Evolutionary conservation across 2,329 filamentous ascomycete genomes (phyloP).

Genomic region (Cladophialophora carrionii): DNA sequence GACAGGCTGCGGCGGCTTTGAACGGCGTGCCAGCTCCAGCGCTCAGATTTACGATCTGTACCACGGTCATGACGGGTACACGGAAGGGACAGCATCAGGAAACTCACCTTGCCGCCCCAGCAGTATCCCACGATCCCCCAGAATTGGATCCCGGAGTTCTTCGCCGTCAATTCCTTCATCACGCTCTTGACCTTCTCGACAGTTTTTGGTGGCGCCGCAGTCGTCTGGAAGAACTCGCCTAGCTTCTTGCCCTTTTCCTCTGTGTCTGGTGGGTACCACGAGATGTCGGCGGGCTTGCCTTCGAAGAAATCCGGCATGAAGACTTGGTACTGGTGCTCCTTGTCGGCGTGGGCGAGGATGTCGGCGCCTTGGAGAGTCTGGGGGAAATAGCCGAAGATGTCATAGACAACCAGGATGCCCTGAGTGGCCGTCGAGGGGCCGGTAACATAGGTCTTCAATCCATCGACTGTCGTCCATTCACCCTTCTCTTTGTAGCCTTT

Average conservation of each 20-base stretch:
- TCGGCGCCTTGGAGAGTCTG: slow-evolving; percentile 67
- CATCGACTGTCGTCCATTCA: slow-evolving; percentile 61
- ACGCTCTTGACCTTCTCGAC: slow-evolving; percentile 60
- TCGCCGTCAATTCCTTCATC: slow-evolving; percentile 57
- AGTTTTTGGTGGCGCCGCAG: slow-evolving; percentile 62
- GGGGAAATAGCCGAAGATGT: slow-evolving; percentile 63
- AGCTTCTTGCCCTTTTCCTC: slow-evolving; percentile 64
- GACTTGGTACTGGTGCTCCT: slow-evolving; percentile 75
- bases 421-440: slow-evolving; percentile 59
- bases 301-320: slow-evolving; percentile 93
- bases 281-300: slow-evolving; percentile 68
- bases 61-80: background rate
- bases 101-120: slow-evolving; percentile 56
- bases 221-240: slow-evolving; percentile 61
- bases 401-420: slow-evolving; percentile 61
- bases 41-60: slow-evolving; percentile 53
- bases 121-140: slow-evolving; percentile 67
- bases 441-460: slow-evolving; percentile 65
- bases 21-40: slow-evolving; percentile 60
- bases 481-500: slow-evolving; percentile 51
- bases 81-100: background rate
- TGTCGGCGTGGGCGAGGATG: slow-evolving; percentile 64
- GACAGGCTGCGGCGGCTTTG: slow-evolving; percentile 60
- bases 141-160: slow-evolving; percentile 52
- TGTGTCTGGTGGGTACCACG: slow-evolving; percentile 63